A percentile compares a stretch with the other conserved stretches of the same genome.
Conservation (phyloP, 331 rosid species). For the Spiraea crenata region DNA sequence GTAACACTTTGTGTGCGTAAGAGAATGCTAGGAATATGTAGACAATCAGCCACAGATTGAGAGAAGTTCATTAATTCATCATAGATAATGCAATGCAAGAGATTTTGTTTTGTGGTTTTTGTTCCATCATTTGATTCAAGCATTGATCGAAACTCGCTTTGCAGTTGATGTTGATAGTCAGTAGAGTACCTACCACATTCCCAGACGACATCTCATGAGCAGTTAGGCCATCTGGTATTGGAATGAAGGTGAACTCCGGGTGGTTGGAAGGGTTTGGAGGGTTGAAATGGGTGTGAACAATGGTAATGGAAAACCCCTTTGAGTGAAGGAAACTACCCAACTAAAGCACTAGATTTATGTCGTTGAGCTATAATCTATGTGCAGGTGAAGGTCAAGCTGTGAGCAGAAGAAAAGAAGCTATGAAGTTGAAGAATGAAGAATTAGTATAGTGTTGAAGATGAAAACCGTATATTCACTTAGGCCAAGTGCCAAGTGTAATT, state of each 20-base stretch:
- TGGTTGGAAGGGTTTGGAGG: slow-evolving; percentile 26
- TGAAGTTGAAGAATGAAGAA: too few relatives aligned
- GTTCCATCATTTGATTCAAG: slow-evolving; percentile 1
- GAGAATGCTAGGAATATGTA: slow-evolving; percentile 18
- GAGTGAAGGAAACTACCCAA: slow-evolving; percentile 30
- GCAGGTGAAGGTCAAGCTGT: too few relatives aligned
- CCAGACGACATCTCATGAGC: background rate
- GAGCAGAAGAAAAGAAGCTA: too few relatives aligned
- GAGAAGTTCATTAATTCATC: slow-evolving; percentile 28
- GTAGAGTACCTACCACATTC: slow-evolving; percentile 1
- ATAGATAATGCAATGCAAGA: slow-evolving; percentile 11
- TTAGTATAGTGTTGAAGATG: too few relatives aligned
- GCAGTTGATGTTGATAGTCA: slow-evolving; percentile 3
- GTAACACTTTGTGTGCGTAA: slow-evolving; percentile 16
- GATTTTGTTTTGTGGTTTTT: background rate
- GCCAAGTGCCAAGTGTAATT: too few relatives aligned
- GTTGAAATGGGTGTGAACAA: slow-evolving; percentile 32
- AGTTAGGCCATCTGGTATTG: slow-evolving; percentile 15
- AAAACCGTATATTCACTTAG: too few relatives aligned
- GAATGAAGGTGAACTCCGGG: slow-evolving; percentile 28
- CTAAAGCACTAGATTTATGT: slow-evolving; percentile 40
- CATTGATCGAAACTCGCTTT: slow-evolving; percentile 1
- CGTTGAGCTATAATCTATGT: too few relatives aligned
- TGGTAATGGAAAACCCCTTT: slow-evolving; percentile 31
- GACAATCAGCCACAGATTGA: slow-evolving; percentile 12